Evolutionary conservation across 805 yeast species (phyloP), one percentile per base, ranked within the genome.

Genomic region (Kluyveromyces lactis): DNA sequence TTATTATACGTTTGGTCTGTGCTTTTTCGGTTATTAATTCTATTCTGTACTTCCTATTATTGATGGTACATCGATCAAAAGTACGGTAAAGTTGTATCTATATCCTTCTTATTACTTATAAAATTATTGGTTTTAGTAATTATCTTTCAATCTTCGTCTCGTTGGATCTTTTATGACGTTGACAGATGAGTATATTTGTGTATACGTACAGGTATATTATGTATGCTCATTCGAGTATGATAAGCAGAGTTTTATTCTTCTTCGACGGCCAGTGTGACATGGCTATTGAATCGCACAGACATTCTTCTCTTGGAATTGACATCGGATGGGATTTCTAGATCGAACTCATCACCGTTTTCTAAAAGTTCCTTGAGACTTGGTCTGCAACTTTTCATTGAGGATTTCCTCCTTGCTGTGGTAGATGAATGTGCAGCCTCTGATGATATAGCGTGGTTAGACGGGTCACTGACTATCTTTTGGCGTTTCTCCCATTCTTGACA

Each of bases 221-320:
- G 36, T 24, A 31, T 31, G 10, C 23, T 12, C 26, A 16, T 23
- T 24, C 10, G 34, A 21, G 26, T 19, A 23, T 28, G 24, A 18
- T 16, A 36, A 13, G 31, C 33, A 26, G 27, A 9, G 27, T 33
- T 27, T 7, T 33, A 27, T 33, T 41, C 53, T 27, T 57, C 58
- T 43, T 67, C 65, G 8, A 60, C 61, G 5, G 74, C 75, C n/a
- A 75, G 69, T 26, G 71, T 63, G 8, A 79, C 85, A 42, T 69
- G 68, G 41, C 75, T 81, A 46, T 77, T 80, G 49, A 79, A 79
- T 46, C 85, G 64, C 2, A 79, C 85, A 4, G 82, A 75, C 46
- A 79, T 77, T 52, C 83, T 65, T 60, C 85, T 68, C 41, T 64
- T 69, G 58, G 67, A 44, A 26, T 51, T 43, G 17, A 47, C 18